Conservation (phyloP, 202 grass and related monocot species). For the Zizania palustris region DNA sequence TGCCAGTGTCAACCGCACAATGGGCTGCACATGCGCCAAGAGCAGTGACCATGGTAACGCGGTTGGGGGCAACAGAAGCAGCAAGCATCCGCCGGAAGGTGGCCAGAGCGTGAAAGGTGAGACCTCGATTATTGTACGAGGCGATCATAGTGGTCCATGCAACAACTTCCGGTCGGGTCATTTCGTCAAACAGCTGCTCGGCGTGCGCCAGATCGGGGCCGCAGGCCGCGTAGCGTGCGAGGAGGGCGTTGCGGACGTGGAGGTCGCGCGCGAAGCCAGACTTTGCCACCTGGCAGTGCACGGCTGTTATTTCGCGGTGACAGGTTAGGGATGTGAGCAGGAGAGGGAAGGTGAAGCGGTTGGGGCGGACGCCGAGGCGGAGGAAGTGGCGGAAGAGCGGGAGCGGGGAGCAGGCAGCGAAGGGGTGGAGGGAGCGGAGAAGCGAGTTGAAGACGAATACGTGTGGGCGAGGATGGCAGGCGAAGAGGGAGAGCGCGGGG, state of each 20-base stretch:
- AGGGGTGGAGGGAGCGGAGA: conserved; percentile 46
- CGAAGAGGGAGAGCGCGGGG: conserved; percentile 64
- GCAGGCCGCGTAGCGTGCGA: conserved; percentile 46
- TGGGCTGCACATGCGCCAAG: conserved; percentile 57
- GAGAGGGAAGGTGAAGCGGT: conserved; percentile 64
- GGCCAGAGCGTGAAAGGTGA: conserved; percentile 46
- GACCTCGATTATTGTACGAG: conserved; percentile 47
- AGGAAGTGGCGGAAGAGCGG: conserved; percentile 54
- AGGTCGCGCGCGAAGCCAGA: conserved; percentile 52
- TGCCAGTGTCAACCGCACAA: conserved; percentile 43
- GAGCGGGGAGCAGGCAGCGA: conserved; percentile 44
- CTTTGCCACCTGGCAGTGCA: conserved; percentile 55
- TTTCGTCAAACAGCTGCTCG: conserved; percentile 68
- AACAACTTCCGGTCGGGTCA: conserved; percentile 51
- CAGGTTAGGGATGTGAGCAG: conserved; percentile 59
- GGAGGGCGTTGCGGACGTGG: conserved; percentile 61
- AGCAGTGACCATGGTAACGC: conserved; percentile 69
- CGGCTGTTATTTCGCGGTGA: conserved; percentile 34
- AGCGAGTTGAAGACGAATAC: conserved; percentile 75
- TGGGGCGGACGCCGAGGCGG: conserved; percentile 59
- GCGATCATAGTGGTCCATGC: conserved; percentile 73
- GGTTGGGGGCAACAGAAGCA: conserved; percentile 58
- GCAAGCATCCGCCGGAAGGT: conserved; percentile 57
- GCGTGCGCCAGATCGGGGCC: conserved; percentile 28
- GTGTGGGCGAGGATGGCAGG: conserved; percentile 57